Evolutionary conservation across 2,329 filamentous ascomycete genomes (phyloP).

Genomic region (Cladosporium sp.): DNA sequence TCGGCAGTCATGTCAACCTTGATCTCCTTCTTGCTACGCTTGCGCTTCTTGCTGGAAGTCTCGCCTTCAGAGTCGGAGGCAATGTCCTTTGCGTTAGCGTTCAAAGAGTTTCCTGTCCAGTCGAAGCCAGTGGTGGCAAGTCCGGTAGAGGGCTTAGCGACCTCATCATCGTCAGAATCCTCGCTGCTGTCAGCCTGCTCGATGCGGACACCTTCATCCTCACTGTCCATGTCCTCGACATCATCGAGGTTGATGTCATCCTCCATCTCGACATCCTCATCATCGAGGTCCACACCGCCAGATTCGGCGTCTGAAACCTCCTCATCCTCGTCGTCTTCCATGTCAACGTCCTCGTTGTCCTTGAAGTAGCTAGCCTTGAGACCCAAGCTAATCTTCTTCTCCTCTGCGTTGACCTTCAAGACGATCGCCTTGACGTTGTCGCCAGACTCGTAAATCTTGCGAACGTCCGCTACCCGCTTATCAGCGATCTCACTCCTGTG

Average conservation of each 20-base stretch:
- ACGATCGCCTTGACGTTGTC: conserved; percentile 93
- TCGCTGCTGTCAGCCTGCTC: conserved; percentile 40
- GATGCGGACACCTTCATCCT: conserved; percentile 53
- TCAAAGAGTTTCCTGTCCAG: conserved; percentile 70
- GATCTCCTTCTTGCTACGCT: conserved; percentile 76
- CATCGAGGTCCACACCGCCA: conserved; percentile 29
- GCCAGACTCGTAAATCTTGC: conserved; percentile 83
- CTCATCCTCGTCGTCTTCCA: conserved; percentile 33
- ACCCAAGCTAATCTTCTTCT: conserved; percentile 81
- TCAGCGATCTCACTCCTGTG: conserved; percentile 92
- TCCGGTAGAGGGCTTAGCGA: conserved; percentile 37
- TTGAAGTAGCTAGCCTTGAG: conserved; percentile 91
- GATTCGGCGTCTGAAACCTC: conserved; percentile 29
- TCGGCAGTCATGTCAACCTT: conserved; percentile 90
- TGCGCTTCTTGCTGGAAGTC: conserved; percentile 52
- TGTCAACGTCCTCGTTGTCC: conserved; percentile 46
- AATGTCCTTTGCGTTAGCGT: conserved; percentile 55
- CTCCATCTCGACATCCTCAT: conserved; percentile 34
- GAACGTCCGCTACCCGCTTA: conserved; percentile 76
- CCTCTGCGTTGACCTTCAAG: conserved; percentile 71
- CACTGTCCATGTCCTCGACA: conserved; percentile 46
- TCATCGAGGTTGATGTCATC: conserved; percentile 46
- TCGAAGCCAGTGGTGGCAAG: conserved; percentile 79
- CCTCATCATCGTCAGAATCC: conserved; percentile 36
- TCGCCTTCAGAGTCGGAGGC: conserved; percentile 57